These are phyloP conservation scores for Neurospora sp. DNA, from an alignment of 495 filamentous ascomycete genomes.

Conservation along the genomic window DNA sequence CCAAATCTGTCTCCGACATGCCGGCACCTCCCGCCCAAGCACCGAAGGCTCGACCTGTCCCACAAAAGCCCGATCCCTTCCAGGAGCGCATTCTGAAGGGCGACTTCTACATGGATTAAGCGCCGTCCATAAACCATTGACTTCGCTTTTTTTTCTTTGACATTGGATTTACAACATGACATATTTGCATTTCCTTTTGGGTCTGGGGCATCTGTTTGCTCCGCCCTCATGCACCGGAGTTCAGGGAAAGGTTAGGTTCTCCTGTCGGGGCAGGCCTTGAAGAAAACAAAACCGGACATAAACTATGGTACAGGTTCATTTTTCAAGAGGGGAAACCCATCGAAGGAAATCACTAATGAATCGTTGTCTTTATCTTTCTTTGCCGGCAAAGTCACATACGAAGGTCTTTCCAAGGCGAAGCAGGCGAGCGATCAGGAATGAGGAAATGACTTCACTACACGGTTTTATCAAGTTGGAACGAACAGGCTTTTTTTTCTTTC, in stretches of 20 bases:
- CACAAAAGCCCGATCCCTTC: slow-evolving; percentile 72
- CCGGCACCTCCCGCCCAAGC: slow-evolving; percentile 47
- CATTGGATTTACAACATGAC: background rate
- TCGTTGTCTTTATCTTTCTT: background rate
- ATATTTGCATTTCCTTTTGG: background rate
- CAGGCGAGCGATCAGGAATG: background rate
- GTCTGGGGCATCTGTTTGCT: background rate
- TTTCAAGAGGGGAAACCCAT: background rate
- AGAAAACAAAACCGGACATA: background rate
- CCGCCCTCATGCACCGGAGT: background rate
- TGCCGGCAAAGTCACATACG: background rate
- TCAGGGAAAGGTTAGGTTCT: background rate
- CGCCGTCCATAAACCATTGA: background rate
- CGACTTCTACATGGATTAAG: slow-evolving; percentile 94
- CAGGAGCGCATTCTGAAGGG: slow-evolving; percentile 95
- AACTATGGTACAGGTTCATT: background rate
- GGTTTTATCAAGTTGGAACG: background rate
- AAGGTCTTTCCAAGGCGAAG: background rate
- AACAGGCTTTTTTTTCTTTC: background rate
- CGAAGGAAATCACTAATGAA: background rate
- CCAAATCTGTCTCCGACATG: slow-evolving; percentile 61
- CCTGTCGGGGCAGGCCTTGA: background rate
- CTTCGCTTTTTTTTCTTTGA: background rate
- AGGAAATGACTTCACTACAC: background rate
- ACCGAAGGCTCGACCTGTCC: slow-evolving; percentile 27